Evolutionary conservation across 1,139 yeast species (phyloP), one percentile per base, ranked within the genome.

Genomic region (Blastobotrys aristatus): DNA sequence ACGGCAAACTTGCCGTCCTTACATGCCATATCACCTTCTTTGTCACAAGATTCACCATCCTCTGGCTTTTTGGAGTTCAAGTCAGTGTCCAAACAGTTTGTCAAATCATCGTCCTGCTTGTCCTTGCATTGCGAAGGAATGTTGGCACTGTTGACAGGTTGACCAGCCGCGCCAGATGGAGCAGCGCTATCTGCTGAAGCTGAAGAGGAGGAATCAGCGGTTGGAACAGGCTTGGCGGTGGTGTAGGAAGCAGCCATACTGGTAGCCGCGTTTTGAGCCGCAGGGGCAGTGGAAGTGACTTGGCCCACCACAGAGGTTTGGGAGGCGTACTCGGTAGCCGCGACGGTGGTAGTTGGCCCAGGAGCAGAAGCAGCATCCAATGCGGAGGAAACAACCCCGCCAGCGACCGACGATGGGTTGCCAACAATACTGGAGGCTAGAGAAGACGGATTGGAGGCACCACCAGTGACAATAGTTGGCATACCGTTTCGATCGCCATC

Each of bases 21-120:
- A 63, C 84, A 80, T 3, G 79, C 72, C 32, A 71, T 55, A 11
- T 70, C 71, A 44, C 82, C 82, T 34, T 71, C 73, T 5, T 64
- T 63, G 17, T 26, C 26, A 61, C 84, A 79, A 36, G 61, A 38
- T n/a, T 51, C 34, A 40, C 50, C 40, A 46, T 42, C 39, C 20
- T 56, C 24, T 31, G 52, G 34, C 37, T 48, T 17, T 47, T 32
- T 29, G 39, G 43, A n/a, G 8, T 17, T 22, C 33, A 24, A 27
- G 18, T 34, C 31, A 2, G 41, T 41, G 46, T 50, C 46, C n/a
- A 50, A 41, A 40, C 53, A 50, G 22, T 27, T 17, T 14, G 50
- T 43, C 18, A 50, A 47, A 1, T 41, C 46, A 35, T 30, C 18
- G 35, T 50, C 53, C 17, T 27, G 11, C 48, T 50, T 46, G 14